Evolutionary conservation across 352 stramenopile genomes (phyloP).

Genomic region (Phytophthora hibernalis): DNA sequence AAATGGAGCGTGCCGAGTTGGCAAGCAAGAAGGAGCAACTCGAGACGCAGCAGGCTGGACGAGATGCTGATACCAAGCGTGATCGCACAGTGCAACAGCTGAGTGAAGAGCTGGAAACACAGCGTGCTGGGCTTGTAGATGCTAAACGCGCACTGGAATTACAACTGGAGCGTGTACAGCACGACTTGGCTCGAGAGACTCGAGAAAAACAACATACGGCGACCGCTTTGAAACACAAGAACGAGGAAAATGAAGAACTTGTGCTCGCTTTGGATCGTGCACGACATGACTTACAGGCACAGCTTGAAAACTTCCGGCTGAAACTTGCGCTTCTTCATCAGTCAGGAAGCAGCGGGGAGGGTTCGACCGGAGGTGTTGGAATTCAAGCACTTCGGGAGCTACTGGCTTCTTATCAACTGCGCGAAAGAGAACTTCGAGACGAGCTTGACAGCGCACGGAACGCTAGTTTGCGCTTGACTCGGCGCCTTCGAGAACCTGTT

Average conservation of each 20-base stretch:
- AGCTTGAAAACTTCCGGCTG: slow-evolving; percentile 52
- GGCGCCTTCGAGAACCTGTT: slow-evolving; percentile 20
- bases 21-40: slow-evolving; percentile 39
- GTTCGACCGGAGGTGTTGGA: slow-evolving; percentile 4
- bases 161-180: slow-evolving; percentile 33
- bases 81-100: slow-evolving; percentile 15
- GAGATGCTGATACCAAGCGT: slow-evolving; percentile 37
- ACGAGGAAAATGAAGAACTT: slow-evolving; percentile 56
- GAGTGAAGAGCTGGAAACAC: slow-evolving; percentile 22
- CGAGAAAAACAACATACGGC: slow-evolving; percentile 42
- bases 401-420: slow-evolving; percentile 49
- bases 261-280: slow-evolving; percentile 48
- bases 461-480: slow-evolving; percentile 26
- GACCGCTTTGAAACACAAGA: slow-evolving; percentile 41
- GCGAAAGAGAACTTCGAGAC: slow-evolving; percentile 48
- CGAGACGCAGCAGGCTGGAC: slow-evolving; percentile 45
- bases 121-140: slow-evolving; percentile 15
- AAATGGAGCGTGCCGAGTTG: slow-evolving; percentile 54
- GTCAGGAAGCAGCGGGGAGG: not conserved
- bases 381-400: slow-evolving; percentile 36
- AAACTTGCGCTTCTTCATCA: slow-evolving; percentile 46
- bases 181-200: slow-evolving; percentile 24
- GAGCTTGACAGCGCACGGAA: slow-evolving; percentile 37
- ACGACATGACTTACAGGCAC: slow-evolving; percentile 49
- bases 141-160: slow-evolving; percentile 34